These are phyloP conservation scores for Pythium guiyangense DNA, from an alignment of 352 stramenopile species.

Conservation along the genomic window DNA sequence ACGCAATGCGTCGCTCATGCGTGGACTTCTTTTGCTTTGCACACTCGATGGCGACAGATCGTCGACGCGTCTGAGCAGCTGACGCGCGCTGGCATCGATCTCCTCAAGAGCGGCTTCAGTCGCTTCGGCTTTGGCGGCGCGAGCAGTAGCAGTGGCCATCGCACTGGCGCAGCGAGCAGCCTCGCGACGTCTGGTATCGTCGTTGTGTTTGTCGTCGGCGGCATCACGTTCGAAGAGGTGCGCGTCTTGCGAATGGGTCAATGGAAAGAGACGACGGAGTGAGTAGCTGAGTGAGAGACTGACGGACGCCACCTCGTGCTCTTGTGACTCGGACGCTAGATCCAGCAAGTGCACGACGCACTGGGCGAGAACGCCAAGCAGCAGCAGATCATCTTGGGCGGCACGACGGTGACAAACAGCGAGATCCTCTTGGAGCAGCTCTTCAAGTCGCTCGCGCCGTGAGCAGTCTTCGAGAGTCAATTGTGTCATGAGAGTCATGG, in stretches of 20 bases:
- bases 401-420: conserved; percentile 71
- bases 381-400: conserved; percentile 64
- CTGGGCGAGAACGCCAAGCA: conserved; percentile 32
- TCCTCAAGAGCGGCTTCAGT: conserved; percentile 81
- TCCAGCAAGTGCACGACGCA: conserved; percentile 63
- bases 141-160: conserved; percentile 7
- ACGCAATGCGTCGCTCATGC: too few species aligned
- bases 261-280: too few species aligned
- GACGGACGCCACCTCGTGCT: background rate
- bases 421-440: conserved; percentile 58
- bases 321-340: conserved; percentile 15
- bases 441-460: conserved; percentile 21
- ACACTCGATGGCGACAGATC: conserved; percentile 25
- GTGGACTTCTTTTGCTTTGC: too few species aligned
- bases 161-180: conserved; percentile 2
- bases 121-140: conserved; percentile 60
- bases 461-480: background rate
- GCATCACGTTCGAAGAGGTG: conserved; percentile 77
- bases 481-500: too few species aligned
- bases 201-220: conserved; percentile 72
- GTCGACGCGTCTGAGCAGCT: conserved; percentile 77
- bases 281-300: background rate
- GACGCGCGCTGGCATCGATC: conserved; percentile 66
- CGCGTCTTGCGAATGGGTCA: background rate
- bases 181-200: conserved; percentile 38